phyloP scores from a whole-genome alignment of 257 asterid species.

The Lycium ferocissimum region DNA sequence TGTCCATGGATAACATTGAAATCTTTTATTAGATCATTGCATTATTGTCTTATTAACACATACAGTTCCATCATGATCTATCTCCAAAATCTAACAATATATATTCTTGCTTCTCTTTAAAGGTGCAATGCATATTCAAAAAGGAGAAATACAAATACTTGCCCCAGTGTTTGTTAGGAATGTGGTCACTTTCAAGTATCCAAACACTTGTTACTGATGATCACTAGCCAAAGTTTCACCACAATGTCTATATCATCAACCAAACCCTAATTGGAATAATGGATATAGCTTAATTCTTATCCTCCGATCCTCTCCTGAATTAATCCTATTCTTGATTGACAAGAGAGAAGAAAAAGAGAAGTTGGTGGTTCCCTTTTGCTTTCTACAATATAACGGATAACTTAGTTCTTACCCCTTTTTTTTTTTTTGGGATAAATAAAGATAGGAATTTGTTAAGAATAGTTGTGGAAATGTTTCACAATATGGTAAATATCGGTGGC shows the following conservation, averaged over 20 bases:
- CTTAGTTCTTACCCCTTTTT: neutral
- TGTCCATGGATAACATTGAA: slow-evolving; percentile 13
- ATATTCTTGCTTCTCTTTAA: slow-evolving; percentile 24
- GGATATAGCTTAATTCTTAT: no score
- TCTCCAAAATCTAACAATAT: slow-evolving; percentile 24
- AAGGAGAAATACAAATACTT: slow-evolving; percentile 19
- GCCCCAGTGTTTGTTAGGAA: slow-evolving; percentile 34
- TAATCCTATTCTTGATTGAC: slow-evolving; percentile 16
- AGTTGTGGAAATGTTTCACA: neutral
- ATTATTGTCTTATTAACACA: slow-evolving; percentile 27
- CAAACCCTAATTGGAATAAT: slow-evolving; percentile 11
- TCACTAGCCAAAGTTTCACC: slow-evolving; percentile 21
- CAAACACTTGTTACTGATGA: slow-evolving; percentile 13
- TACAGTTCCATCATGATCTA: slow-evolving; percentile 26
- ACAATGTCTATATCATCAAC: slow-evolving; percentile 29
- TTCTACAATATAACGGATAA: slow-evolving; percentile 21
- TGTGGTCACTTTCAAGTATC: slow-evolving; percentile 20
- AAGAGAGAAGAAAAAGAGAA: neutral
- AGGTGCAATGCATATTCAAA: slow-evolving; percentile 19
- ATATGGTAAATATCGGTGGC: neutral
- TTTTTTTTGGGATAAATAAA: neutral
- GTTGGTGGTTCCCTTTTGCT: slow-evolving; percentile 29
- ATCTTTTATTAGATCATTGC: slow-evolving; percentile 12
- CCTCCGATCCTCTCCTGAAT: neutral
- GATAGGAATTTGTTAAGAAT: neutral